Evolutionary conservation across 169 alveolate species (phyloP), one percentile per base, ranked within the genome.

Genomic region (Eimeria brunetti): DNA sequence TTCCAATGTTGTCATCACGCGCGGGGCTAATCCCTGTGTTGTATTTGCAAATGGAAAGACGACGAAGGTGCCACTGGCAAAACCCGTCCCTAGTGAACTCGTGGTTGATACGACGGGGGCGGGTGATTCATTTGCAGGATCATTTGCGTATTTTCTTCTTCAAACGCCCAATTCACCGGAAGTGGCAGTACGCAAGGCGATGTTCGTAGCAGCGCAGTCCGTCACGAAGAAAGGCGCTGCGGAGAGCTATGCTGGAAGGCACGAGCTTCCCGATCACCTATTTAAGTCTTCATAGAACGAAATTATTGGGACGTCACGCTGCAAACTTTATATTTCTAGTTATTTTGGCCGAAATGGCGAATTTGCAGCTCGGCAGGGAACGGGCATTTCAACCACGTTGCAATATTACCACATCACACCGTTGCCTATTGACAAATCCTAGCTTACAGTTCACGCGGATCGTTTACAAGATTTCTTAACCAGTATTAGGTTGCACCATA

Each of bases 41-140:
- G 80, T 71, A n/a, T 85, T 85, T 58, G 92, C 92, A 60, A 62
- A 24, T 62, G 92, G 81, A 41, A 85, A 41, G 11, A 18, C 64
- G 36, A 11, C 36, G 60, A 73, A 81, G 27, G 94, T 84, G 94
- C 84, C 90, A 30, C 36, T 80, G n/a, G 92, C 88, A 27, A 94
- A 78, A 12, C 14, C 18, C n/a, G 67, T 73, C 33, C 64, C 78
- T 44, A 60, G 83, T 12, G 96, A 81, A 36, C 95, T 44, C 22
- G 89, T 94, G 24, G 95, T 95, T 27, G 95, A 95, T 71, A 95
- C 97, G 67, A 89, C 91, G 58, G 97, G 97, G 36, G 97, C 97
- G 18, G 97, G 97, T 1, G 97, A 95, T 53, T 44, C 97, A 33
- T 95, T 95, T 76, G 85, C 81, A 36, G 97, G 97, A 14, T 88